These are phyloP conservation scores for Colletotrichum neosansevieriae DNA, from an alignment of 2,329 filamentous ascomycete species.

Conservation along the genomic window DNA sequence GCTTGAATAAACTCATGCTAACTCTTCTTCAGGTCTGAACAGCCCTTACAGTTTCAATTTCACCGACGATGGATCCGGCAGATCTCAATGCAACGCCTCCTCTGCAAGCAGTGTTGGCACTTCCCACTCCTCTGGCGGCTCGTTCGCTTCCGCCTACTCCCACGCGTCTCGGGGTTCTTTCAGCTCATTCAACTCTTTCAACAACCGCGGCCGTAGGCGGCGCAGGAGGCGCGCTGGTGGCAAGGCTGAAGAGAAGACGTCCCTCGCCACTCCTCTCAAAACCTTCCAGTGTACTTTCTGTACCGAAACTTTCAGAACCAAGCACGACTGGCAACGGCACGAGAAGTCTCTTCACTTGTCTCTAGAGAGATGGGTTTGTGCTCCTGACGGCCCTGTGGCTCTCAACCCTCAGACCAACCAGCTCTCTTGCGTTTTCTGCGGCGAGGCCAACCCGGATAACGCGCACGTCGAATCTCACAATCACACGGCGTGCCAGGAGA, in stretches of 20 bases:
- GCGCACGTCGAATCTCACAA: conserved; percentile 71
- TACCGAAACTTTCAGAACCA: conserved; percentile 75
- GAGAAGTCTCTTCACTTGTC: conserved; percentile 76
- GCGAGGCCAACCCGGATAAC: conserved; percentile 64
- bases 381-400: conserved; percentile 66
- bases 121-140: conserved; percentile 70
- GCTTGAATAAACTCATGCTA: neutral
- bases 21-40: conserved; percentile 57
- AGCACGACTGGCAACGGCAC: conserved; percentile 78
- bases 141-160: conserved; percentile 70
- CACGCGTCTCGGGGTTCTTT: conserved; percentile 69
- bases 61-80: conserved; percentile 71
- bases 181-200: conserved; percentile 62
- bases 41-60: conserved; percentile 69
- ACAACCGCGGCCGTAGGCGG: conserved; percentile 59
- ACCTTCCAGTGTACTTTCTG: conserved; percentile 78
- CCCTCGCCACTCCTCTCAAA: conserved; percentile 60
- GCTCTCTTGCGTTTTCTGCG: conserved; percentile 70
- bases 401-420: conserved; percentile 71
- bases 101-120: conserved; percentile 72
- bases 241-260: conserved; percentile 50
- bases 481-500: conserved; percentile 74
- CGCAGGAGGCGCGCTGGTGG: conserved; percentile 60
- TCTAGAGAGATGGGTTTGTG: conserved; percentile 75
- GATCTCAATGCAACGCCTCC: conserved; percentile 69